Evolutionary conservation across 2,329 filamentous ascomycete genomes (phyloP), one percentile per base, ranked within the genome.

Genomic region (Chrysoporthe austroafricana): DNA sequence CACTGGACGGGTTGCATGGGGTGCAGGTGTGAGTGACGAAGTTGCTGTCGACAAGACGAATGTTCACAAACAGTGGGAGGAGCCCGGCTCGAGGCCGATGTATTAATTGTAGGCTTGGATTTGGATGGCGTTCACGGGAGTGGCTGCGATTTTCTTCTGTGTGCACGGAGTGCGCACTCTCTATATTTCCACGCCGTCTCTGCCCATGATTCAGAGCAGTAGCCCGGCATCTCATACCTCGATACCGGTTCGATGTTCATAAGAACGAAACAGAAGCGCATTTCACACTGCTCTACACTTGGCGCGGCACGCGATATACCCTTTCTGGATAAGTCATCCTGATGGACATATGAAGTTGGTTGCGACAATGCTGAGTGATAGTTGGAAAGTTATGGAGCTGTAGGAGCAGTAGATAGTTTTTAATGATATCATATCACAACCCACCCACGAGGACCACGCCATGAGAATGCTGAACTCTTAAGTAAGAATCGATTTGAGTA

Each of bases 1-100:
- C 72, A 87, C 84, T 72, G 84, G 82, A 2, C 79, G 86, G n/a
- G 80, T 83, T 14, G 86, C 85, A 1, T 82, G 78, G 74, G 79
- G 78, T 8, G 73, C 78, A 3, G 80, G 82, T 36, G 72, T 80
- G 52, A 79, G 77, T 72, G 56, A 52, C 36, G 52, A 60, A 21
- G 66, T 58, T 59, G 72, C 73, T 11, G 80, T 82, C 66, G 73
- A 76, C 57, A 66, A 62, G 65, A 73, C 75, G 18, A 63, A 66
- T 9, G 62, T 77, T 57, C 77, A 79, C 67, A 76, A 75, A 67
- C 79, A 77, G 72, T 81, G 79, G 79, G 75, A 80, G 57, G 79
- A 80, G 69, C 70, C 69, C 43, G 69, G 69, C 63, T 69, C 76
- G 50, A 74, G 77, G 64, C 79, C 78, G 9, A 74, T 79, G 36